Base-by-base conservation (phyloP, 1,284 basidiomycete genomes). In the Retiboletus flavoniger region DNA sequence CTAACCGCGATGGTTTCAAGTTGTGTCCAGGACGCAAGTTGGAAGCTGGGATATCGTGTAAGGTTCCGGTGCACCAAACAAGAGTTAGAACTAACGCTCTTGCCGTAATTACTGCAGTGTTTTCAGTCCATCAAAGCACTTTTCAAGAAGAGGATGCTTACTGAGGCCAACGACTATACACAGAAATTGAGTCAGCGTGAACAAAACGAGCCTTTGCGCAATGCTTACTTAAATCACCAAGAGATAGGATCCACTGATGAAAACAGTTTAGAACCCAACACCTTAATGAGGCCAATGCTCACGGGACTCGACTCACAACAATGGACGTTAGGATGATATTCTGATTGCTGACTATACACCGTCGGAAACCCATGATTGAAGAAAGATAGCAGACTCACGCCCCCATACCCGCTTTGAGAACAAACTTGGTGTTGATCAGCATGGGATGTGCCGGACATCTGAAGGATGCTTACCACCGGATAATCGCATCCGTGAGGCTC, bases 401-500 rank as follows among this genome's bases (percentile, higher is more conserved):
- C 67, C 67, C 62, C 72, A 79, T 17, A 78, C 67, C 6, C 77
- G 72, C 46, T 65, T 65, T 16, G 75, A 72, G 55, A 78, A 80
- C 64, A 78, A 70, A 38, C 71, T 72, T 19, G 17, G 0, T 1
- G 0, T 14, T 11, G 3, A 42, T 52, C 38, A 59, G 35, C 42
- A 40, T 42, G 29, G 6, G 9, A n/a, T 4, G 7, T 24, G 13
- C 24, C 32, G 13, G 41, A 51, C 39, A 48, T 24, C 7, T 26
- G 7, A 38, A 34, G 19, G 28, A 13, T 21, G 19, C 59, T 47
- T 45, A 71, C 70, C 56, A 62, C 47, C 78, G 72, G 35, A 80
- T 74, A 40, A 78, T 63, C 55, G 78, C 79, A 57, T 78, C 72
- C n/a, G 74, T 74, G 31, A 75, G 42, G 0, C 74, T 70, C 78